Conservation (phyloP, 345 rosid genomes). For the Arabis hirsuta region DNA sequence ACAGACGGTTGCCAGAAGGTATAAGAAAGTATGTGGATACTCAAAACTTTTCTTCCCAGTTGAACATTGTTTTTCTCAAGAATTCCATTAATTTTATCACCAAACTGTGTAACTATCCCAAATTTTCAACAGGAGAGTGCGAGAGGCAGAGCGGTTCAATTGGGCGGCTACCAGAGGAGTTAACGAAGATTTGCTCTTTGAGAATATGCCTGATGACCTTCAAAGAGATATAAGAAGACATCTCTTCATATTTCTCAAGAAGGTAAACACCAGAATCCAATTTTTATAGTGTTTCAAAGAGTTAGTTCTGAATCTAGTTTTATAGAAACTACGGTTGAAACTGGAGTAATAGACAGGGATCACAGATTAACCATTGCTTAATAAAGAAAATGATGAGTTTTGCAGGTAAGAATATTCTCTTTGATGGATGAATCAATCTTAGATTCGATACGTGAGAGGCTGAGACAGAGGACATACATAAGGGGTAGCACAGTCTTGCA, state of each 20-base stretch:
- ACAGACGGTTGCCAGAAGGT: constrained; percentile 67
- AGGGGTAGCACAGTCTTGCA: constrained; percentile 63
- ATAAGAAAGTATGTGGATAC: constrained; percentile 61
- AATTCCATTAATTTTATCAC: too few species aligned
- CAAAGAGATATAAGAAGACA: constrained; percentile 86
- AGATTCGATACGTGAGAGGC: constrained; percentile 75
- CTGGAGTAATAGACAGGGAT: background rate
- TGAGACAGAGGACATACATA: constrained; percentile 73
- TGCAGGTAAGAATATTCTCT: constrained; percentile 79
- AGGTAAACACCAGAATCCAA: constrained; percentile 53
- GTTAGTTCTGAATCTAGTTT: too few species aligned
- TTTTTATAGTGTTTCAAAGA: too few species aligned
- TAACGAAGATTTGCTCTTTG: constrained; percentile 69
- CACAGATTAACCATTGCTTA: background rate
- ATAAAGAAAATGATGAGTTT: constrained; percentile 8
- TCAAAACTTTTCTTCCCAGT: too few species aligned
- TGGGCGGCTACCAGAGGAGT: constrained; percentile 97
- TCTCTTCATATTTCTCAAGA: constrained; percentile 76
- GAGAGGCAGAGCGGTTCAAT: constrained; percentile 75
- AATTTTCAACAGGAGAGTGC: constrained; percentile 65
- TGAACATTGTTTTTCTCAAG: background rate
- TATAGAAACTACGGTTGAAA: constrained; percentile 8
- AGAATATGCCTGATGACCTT: constrained; percentile 85
- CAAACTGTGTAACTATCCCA: too few species aligned
- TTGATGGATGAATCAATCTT: constrained; percentile 72